Conservation (phyloP, 2,329 filamentous ascomycete genomes). For the Furcasterigmium furcatum region DNA sequence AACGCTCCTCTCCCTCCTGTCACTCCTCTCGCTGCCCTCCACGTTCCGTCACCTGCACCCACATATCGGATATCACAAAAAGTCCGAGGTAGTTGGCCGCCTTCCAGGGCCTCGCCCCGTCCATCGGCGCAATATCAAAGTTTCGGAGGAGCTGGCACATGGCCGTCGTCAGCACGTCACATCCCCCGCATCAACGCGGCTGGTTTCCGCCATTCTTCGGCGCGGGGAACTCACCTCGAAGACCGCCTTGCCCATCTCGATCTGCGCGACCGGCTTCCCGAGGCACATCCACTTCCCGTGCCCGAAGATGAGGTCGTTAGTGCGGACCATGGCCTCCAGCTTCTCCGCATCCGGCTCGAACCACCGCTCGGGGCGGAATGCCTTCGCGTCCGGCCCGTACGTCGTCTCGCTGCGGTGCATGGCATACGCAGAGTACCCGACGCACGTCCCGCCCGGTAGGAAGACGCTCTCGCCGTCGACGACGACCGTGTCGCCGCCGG, state of each 20-base stretch:
- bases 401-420: slow-evolving; percentile 54
- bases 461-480: slow-evolving; percentile 15
- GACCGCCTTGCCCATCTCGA: slow-evolving; percentile 13
- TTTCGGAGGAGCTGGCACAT: slow-evolving; percentile 22
- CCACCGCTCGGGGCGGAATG: slow-evolving; percentile 58
- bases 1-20: too few relatives aligned
- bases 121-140: slow-evolving; percentile 22
- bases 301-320: slow-evolving; percentile 9
- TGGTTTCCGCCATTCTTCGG: background rate
- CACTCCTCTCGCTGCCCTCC: background rate
- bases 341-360: slow-evolving; percentile 32
- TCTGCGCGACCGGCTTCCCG: slow-evolving; percentile 9
- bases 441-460: slow-evolving; percentile 52
- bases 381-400: slow-evolving; percentile 54
- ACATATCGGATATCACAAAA: slow-evolving; percentile 26
- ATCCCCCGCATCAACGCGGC: background rate
- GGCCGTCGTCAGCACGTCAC: background rate
- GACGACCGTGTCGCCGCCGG: slow-evolving; percentile 11
- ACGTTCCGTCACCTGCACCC: slow-evolving; percentile 23
- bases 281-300: slow-evolving; percentile 10
- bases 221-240: slow-evolving; percentile 27
- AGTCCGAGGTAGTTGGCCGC: slow-evolving; percentile 20
- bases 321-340: slow-evolving; percentile 6
- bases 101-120: slow-evolving; percentile 21
- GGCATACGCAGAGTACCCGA: slow-evolving; percentile 59